These are phyloP conservation scores for Isatis tinctoria DNA, from an alignment of 345 rosid genomes.

Conservation along the genomic window DNA sequence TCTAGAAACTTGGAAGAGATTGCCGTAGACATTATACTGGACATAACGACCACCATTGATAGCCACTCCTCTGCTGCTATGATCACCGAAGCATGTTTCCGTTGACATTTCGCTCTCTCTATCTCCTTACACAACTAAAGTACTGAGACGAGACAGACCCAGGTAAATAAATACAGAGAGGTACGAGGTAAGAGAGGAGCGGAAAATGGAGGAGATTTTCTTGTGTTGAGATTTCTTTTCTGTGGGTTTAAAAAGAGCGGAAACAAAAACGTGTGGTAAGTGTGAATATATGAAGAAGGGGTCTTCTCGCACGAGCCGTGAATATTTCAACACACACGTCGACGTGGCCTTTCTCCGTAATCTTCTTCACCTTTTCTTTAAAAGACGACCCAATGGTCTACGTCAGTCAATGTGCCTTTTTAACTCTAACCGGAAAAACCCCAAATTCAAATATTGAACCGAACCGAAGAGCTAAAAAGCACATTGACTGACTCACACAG, in stretches of 20 bases:
- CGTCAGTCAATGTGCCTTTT: neutral
- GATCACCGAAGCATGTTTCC: conserved; percentile 44
- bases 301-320: neutral
- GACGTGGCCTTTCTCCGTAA: neutral
- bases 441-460: neutral
- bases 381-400: neutral
- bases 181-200: neutral
- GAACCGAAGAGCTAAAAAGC: neutral
- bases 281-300: no score
- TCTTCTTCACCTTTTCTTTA: neutral
- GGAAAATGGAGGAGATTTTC: neutral
- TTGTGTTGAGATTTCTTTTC: no score
- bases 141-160: no score
- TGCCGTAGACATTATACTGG: conserved; percentile 80
- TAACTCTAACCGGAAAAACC: neutral
- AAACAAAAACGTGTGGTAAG: no score
- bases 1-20: conserved; percentile 71
- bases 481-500: no score
- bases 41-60: conserved; percentile 72
- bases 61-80: conserved; percentile 29
- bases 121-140: no score
- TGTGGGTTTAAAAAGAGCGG: no score
- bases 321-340: neutral
- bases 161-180: no score
- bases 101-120: conserved; percentile 11